Evolutionary conservation across 2,329 filamentous ascomycete genomes (phyloP), one percentile per base, ranked within the genome.

Genomic region (Colletotrichum agaves): DNA sequence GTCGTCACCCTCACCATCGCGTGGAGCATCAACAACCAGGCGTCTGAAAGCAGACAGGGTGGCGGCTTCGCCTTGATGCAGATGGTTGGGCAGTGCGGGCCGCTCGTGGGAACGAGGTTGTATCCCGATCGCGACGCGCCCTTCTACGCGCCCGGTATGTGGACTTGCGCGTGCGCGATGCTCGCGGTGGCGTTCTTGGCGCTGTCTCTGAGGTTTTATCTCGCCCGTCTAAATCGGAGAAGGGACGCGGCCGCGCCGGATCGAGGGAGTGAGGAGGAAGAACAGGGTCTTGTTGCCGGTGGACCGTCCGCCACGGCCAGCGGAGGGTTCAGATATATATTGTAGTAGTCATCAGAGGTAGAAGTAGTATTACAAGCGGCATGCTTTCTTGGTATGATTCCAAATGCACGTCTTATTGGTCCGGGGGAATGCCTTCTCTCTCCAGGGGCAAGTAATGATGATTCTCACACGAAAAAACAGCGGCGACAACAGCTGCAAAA

Each of bases 11-110:
- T 97, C 35, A 91, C 94, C 72, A 92, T 97, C 63, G 91, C 93
- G 2, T 97, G 94, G 94, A 93, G 88, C 39, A 87, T 97, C 74
- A 97, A 97, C 75, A 97, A 97, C 77, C 92, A 96, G 75, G 81
- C 86, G 60, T 88, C 84, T 12, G 88, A 90, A 69, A 87, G 87
- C 58, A 87, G 88, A 6, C 91, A 92, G 71, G 93, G 93, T 0
- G 88, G 88, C 1, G 93, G 91, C 1, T 92, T 97, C 74, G 93
- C 91, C 1, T 83, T 97, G 35, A 78, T 98, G 74, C 94, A 97
- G 77, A 74, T 93, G 39, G 85, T 97, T 13, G 94, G 93, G 1
- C 93, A 97, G 79, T 90, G 90, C 70, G 93, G 93, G 0, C 93
- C 93, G 2, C 78, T 92, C 3, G 79, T 92, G n/a, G 90, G 90